A percentile compares a stretch with the other conserved stretches of the same genome.
These are phyloP conservation scores for Coemansia sp. DNA, from an alignment of 192 early-diverging fungal species.

Conservation along the genomic window DNA sequence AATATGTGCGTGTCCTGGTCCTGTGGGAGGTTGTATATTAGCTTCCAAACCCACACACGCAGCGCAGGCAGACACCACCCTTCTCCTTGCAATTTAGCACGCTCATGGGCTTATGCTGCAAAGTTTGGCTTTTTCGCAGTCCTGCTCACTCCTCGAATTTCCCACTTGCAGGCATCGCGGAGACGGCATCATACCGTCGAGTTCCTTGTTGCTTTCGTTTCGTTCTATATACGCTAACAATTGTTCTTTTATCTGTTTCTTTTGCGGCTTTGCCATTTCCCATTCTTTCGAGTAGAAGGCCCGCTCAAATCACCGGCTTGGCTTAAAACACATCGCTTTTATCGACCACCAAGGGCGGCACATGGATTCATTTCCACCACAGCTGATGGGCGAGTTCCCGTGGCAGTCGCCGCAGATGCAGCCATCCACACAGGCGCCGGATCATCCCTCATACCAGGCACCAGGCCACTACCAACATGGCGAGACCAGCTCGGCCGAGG, in stretches of 20 bases:
- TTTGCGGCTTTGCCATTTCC: neutral
- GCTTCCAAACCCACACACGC: neutral
- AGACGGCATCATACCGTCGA: neutral
- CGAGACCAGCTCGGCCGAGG: neutral
- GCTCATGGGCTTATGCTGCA: neutral
- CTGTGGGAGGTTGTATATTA: neutral
- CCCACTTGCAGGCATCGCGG: neutral
- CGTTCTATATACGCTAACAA: neutral
- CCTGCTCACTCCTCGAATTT: neutral
- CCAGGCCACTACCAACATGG: neutral
- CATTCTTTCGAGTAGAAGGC: neutral
- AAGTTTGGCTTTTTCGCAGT: neutral
- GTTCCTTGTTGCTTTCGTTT: neutral
- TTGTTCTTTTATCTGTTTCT: neutral
- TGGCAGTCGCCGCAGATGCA: slow-evolving; percentile 39
- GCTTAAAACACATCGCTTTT: neutral
- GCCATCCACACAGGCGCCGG: slow-evolving; percentile 1
- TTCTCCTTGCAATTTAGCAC: neutral
- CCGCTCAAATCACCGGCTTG: neutral
- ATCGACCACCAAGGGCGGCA: neutral
- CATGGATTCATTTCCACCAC: slow-evolving; percentile 39
- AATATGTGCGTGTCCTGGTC: slow-evolving; percentile 1
- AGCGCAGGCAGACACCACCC: neutral
- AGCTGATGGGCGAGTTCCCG: slow-evolving; percentile 18
- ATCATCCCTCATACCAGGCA: neutral